phyloP scores from a whole-genome alignment of 768 basidiomycete genomes.

The Tulasnella sp. region DNA sequence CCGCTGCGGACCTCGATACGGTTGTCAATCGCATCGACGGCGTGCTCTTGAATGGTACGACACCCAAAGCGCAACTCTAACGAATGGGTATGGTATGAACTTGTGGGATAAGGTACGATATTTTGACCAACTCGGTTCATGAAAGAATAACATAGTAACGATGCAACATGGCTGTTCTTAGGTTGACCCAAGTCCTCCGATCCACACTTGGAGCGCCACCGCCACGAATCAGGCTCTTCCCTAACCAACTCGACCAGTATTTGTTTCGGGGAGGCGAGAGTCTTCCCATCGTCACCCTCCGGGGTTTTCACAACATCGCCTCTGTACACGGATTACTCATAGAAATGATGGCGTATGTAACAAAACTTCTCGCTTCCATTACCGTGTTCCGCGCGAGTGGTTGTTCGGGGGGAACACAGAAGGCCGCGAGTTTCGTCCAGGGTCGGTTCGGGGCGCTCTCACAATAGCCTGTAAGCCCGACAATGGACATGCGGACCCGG shows the following conservation, averaged over 20 bases:
- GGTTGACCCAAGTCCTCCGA: background rate
- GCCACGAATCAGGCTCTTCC: too few relatives aligned
- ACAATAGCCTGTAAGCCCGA: conserved; percentile 6
- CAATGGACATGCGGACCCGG: background rate
- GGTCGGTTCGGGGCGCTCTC: background rate
- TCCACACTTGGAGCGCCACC: too few relatives aligned
- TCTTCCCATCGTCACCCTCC: background rate
- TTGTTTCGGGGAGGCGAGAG: background rate
- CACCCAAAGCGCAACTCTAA: too few relatives aligned
- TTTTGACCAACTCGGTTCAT: background rate
- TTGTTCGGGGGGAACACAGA: background rate
- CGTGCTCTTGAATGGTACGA: too few relatives aligned
- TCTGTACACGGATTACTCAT: background rate
- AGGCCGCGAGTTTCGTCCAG: background rate
- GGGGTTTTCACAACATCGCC: background rate
- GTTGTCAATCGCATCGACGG: too few relatives aligned
- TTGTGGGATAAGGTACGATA: too few relatives aligned
- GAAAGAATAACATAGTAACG: background rate
- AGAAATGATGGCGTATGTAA: too few relatives aligned
- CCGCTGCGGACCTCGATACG: too few relatives aligned
- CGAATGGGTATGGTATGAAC: too few relatives aligned
- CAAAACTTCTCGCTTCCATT: too few relatives aligned
- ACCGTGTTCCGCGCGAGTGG: too few relatives aligned
- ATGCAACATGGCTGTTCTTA: background rate
- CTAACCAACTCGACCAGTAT: background rate